Evolutionary conservation across 768 basidiomycete species (phyloP).

Genomic region (Cystofilobasidium bisporidii): DNA sequence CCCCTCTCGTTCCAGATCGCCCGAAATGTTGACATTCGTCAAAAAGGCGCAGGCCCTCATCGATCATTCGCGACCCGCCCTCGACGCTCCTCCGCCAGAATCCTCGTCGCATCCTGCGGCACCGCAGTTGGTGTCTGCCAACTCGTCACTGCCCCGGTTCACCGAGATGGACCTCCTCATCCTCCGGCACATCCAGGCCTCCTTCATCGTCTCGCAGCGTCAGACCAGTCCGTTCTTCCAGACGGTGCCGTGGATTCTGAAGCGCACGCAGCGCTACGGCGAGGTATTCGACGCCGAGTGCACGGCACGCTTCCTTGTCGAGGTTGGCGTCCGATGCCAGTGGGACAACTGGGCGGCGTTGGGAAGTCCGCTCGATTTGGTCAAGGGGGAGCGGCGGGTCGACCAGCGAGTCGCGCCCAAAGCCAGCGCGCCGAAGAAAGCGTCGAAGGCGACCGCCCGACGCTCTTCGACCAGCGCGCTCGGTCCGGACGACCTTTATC

Average conservation of each 20-base stretch:
- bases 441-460: conserved; percentile 29
- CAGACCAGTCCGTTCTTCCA: conserved; percentile 59
- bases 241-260: conserved; percentile 34
- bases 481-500: conserved; percentile 48
- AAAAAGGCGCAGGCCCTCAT: conserved; percentile 32
- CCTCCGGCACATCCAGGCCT: conserved; percentile 32
- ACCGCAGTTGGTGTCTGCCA: conserved; percentile 4
- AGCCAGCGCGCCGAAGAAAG: background rate
- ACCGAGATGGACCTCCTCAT: conserved; percentile 30
- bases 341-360: conserved; percentile 63
- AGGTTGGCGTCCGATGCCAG: conserved; percentile 64
- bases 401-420: conserved; percentile 19
- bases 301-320: conserved; percentile 47
- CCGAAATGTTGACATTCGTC: conserved; percentile 47
- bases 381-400: conserved; percentile 21
- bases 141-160: conserved; percentile 15
- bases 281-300: conserved; percentile 42
- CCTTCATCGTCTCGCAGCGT: conserved; percentile 37
- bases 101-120: conserved; percentile 22
- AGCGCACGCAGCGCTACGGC: conserved; percentile 18
- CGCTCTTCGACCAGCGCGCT: conserved; percentile 29
- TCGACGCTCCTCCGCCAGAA: conserved; percentile 15
- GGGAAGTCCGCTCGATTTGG: conserved; percentile 39
- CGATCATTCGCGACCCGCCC: conserved; percentile 24
- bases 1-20: conserved; percentile 30